Evolutionary conservation across 176 grass and related monocot genomes (phyloP), one percentile per base, ranked within the genome.

Genomic region (Pharus latifolius): DNA sequence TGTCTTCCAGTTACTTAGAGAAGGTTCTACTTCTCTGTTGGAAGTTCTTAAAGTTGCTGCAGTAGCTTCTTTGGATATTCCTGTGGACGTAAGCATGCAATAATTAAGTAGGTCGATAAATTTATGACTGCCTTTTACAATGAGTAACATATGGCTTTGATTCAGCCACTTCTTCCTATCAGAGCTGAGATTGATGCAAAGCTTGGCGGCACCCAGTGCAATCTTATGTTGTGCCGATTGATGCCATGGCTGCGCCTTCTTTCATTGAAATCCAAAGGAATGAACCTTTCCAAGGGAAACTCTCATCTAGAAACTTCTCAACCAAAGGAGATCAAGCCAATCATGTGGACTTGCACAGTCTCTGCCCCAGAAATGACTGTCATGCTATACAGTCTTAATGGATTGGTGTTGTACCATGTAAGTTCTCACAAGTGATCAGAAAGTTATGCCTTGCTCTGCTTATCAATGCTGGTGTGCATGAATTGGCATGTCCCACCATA

Each of bases 361-460:
- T 90, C 95, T 82, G 95, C 95, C 54, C 95, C 95, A n/a, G 95
- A 99, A 84, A 94, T 91, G 87, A 86, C 87, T 71, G 51, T 94
- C 32, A 84, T 91, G 78, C 81, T 99, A 60, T 91, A 99, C 82
- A 88, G 51, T 74, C 76, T 88, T 79, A 75, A 83, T 83, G 95
- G 95, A 51, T 61, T 65, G 31, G 78, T 79, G 29, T 76, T 94
- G 38, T 99, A 99, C 80, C 90, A 99, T 94, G 95, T 99, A 84
- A 99, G 95, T 86, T 94, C 18, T 67, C 65, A 65, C 49, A 33
- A 53, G 60, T 60, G 62, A 69, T 24, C 46, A 66, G 50, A 65
- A 30, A 17, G 59, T 27, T 87, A 50, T 18, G 41, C 3, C 30
- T 14, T 77, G 22, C 45, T 57, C 28, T 60, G 10, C 63, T 53